Base-by-base conservation (phyloP, 441 rosid species). In the Eruca vesicaria region DNA sequence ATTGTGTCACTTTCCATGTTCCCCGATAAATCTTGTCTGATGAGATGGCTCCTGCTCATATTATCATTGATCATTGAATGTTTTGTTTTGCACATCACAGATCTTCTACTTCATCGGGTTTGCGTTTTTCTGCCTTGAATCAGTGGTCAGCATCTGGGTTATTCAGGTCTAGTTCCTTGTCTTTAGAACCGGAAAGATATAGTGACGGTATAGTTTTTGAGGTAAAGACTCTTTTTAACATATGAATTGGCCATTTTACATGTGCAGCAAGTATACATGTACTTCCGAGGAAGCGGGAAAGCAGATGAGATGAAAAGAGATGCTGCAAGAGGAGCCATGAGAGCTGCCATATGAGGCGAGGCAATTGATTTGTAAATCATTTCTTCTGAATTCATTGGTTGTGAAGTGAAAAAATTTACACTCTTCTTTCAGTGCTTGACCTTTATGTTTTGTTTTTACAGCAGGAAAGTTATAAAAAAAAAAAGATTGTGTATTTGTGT, bases 101-200 rank as follows among this genome's bases (percentile, higher is more conserved):
- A 90, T 91, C 79, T 90, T 94, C 85, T 94, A 94, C 85, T 90
- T 94, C 55, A 4, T 91, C 36, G 98, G 98, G 43, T 91, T 89
- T n/a, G 97, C 86, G 67, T 74, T 89, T 8, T 94, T 94, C 88
- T 88, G 91, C 74, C 32, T 94, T 10, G 98, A 94, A 79, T 75
- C 87, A 20, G 19, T 90, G 52, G 72, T 91, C 77, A 91, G 96
- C 85, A 71, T 94, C 53, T 94, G 96, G 97, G 97, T 91, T 75
- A 65, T 94, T 36, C 96, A 94, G 98, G 98, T 73, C 45, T 65
- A n/a, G 28, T 64, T 55, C 69, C 18, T 1, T 32, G 1, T 59
- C 63, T 7, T 6, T 29, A 52, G 28, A 55, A 45, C 7, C 15
- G 52, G 15, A 43, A 21, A 11, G 35, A 41, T 9, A 4, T 10